Base-by-base conservation (phyloP, 495 filamentous ascomycete genomes). In the Lophiotrema nucula region DNA sequence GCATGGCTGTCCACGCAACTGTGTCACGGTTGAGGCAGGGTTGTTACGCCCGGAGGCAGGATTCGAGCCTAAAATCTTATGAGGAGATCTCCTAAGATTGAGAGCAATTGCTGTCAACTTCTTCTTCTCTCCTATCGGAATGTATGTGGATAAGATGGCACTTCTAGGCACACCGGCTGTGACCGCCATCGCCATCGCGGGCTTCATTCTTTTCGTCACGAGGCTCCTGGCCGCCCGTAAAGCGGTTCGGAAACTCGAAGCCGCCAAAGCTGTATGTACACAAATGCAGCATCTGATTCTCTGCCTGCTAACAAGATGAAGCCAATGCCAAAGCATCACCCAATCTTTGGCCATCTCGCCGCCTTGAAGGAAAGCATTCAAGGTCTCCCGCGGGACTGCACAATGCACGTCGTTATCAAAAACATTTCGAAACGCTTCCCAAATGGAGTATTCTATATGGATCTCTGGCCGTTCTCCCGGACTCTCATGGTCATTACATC, bases 391-490 rank as follows among this genome's bases (percentile, higher is more conserved):
- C 15, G 19, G 23, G 35, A 53, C 49, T 19, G 8, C 1, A 42
- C 31, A n/a, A 53, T 53, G 38, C 38, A 46, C 38, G 41, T 39
- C 1, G 48, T 46, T 4, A 19, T 60, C 4, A 31, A 19, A 18
- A 26, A 38, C 23, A 24, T 53, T 13, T 31, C 47, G 12, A 16
- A 51, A 24, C 18, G 24, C 2, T 56, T 70, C 16, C 65, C 65
- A 0, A 46, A 38, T 3, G 67, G 62, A 4, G 47, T 70, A 13
- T 70, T 68, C 64, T 72, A 68, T 48, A 23, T 73, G 4, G 63
- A 73, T 39, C 54, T 65, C 8, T 74, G 72, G 70, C 69, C 72
- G 1, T 70, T 70, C 47, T 28, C 26, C 23, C 54, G 58, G 1
- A 37, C 65, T 2, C 22, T 72, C 1, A 49, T 70, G 35, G 57